Base-by-base conservation (phyloP, 495 filamentous ascomycete genomes). In the Thermothielavioides terrestris region DNA sequence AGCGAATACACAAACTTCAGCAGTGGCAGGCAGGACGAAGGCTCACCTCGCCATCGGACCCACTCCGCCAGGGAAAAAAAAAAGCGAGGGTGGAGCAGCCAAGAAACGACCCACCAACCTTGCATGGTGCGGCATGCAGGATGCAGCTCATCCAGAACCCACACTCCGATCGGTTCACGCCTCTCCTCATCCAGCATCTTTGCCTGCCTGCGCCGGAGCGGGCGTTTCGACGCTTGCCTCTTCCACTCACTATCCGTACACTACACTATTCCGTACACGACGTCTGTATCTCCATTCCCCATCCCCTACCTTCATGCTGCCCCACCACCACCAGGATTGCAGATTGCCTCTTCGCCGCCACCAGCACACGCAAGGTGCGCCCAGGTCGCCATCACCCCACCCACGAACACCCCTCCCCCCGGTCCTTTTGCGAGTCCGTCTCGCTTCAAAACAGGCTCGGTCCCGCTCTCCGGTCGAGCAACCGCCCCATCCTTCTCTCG, bases 391-490 rank as follows among this genome's bases (percentile, higher is more conserved):
- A 17, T n/a, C 17, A 3, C 10, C 43, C 15, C 21, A 52, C 37
- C n/a, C n/a, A n/a, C n/a, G n/a, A n/a, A n/a, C n/a, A n/a, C 25
- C 20, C 42, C 23, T 23, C 39, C 49, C 36, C 36, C 20, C 36
- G 6, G 28, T 20, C 48, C 21, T 15, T 34, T 27, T 42, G 58
- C 40, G 45, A 23, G 25, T 43, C 53, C 46, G 31, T 55, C 49
- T n/a, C n/a, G n/a, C 56, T 57, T 60, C 63, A 66, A 62, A 66
- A 66, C 56, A 46, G 50, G 37, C 45, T 23, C 36, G 11, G 31
- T 48, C 49, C 59, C 58, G 57, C 55, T 42, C 41, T 46, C 49
- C 52, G 27, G 18, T 42, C 55, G 41, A 51, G 22, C 52, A 45
- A 18, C 32, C 50, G n/a, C n/a, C 36, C 42, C 26, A 53, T 59